Conservation (phyloP, 2,329 filamentous ascomycete genomes). For the Chaetomium olivaceum region DNA sequence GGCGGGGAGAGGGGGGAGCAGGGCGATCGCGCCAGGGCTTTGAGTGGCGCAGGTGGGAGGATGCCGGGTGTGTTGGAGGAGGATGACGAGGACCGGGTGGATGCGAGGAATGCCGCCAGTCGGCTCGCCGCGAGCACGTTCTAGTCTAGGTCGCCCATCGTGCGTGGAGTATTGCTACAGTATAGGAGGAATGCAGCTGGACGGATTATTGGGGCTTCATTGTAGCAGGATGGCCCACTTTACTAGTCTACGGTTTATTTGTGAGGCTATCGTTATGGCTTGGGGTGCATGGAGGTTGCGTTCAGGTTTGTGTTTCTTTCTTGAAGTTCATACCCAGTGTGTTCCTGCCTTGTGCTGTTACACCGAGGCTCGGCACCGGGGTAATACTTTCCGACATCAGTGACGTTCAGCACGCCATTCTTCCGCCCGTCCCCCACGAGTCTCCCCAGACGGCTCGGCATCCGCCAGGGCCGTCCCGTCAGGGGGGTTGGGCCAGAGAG, state of each 20-base stretch:
- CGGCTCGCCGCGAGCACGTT: constrained; percentile 93
- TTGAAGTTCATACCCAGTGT: background rate
- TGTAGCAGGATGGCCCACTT: background rate
- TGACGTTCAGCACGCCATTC: background rate
- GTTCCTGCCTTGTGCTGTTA: background rate
- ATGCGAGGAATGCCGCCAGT: constrained; percentile 93
- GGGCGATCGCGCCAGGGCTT: constrained; percentile 44
- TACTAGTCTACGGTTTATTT: background rate
- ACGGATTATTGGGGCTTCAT: background rate
- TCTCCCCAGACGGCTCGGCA: constrained; percentile 24
- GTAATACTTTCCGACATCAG: background rate
- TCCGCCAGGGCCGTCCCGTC: constrained; percentile 28
- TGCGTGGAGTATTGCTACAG: background rate
- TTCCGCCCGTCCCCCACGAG: constrained; percentile 19
- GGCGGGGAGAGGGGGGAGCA: constrained; percentile 44
- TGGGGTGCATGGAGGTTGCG: constrained; percentile 4
- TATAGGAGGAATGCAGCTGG: background rate
- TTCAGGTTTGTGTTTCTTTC: background rate
- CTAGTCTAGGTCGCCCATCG: constrained; percentile 41
- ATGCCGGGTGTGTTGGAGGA: constrained; percentile 70
- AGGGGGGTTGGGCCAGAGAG: constrained; percentile 12
- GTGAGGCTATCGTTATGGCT: background rate
- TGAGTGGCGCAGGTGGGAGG: constrained; percentile 34
- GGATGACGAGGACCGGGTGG: constrained; percentile 89
- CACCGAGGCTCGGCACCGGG: background rate